phyloP scores from a whole-genome alignment of 75 land plant species.

The Cunninghamia lanceolata region DNA sequence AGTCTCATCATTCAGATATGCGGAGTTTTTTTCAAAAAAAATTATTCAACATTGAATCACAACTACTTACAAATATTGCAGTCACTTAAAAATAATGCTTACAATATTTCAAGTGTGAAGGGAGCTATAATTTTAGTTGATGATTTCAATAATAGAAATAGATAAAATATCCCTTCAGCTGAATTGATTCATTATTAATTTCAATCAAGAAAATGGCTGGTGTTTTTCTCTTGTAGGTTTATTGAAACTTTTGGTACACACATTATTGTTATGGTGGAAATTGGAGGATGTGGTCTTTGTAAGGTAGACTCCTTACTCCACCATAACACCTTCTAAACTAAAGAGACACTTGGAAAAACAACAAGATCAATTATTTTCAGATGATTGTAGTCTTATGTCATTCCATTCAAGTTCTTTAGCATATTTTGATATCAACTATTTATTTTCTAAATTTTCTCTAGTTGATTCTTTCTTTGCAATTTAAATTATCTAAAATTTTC shows the following conservation, averaged over 20 bases:
- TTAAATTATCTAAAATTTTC: neutral
- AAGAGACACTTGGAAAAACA: constrained; percentile 56
- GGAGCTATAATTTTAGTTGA: neutral
- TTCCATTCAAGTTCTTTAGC: constrained; percentile 16
- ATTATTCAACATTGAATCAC: too few relatives aligned
- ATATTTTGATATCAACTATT: neutral
- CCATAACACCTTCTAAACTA: constrained; percentile 51
- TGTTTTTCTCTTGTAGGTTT: constrained; percentile 40
- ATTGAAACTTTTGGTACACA: constrained; percentile 78
- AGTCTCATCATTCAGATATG: constrained; percentile 7
- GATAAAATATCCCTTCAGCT: neutral
- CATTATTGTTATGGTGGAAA: constrained; percentile 50
- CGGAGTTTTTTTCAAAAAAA: constrained; percentile 6
- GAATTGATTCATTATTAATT: too few relatives aligned
- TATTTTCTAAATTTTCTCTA: neutral
- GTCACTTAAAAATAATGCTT: neutral
- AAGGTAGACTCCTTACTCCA: constrained; percentile 53
- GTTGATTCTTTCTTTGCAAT: neutral
- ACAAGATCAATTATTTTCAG: constrained; percentile 60
- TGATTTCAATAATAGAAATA: neutral
- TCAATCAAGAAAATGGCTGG: neutral
- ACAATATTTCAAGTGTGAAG: neutral
- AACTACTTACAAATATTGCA: neutral
- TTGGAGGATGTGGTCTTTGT: constrained; percentile 76
- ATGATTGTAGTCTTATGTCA: constrained; percentile 29